phyloP scores from a whole-genome alignment of 2,329 filamentous ascomycete species.

The Clathrospora elynae region DNA sequence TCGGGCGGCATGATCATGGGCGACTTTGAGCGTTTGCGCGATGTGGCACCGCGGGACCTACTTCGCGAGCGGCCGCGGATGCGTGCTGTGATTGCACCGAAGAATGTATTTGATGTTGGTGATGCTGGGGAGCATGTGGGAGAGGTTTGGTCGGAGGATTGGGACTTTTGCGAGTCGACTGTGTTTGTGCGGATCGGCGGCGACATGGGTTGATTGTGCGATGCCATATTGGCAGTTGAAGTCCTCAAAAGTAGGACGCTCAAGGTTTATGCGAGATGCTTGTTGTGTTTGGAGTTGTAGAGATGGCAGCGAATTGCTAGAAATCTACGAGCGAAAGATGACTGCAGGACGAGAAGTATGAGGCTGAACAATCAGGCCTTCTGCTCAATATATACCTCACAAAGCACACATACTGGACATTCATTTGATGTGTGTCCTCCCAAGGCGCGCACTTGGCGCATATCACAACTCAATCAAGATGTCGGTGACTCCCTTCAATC shows the following conservation, averaged over 20 bases:
- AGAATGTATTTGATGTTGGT: slow-evolving; percentile 39
- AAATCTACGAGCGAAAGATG: slow-evolving; percentile 2
- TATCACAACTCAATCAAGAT: slow-evolving; percentile 25
- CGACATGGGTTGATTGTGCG: slow-evolving; percentile 35
- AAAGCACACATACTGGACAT: slow-evolving; percentile 8
- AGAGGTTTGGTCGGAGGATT: slow-evolving; percentile 33
- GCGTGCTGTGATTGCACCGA: slow-evolving; percentile 43
- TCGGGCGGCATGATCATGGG: slow-evolving; percentile 40
- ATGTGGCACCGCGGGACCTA: slow-evolving; percentile 30
- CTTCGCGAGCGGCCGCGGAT: slow-evolving; percentile 44
- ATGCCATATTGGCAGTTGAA: slow-evolving; percentile 25
- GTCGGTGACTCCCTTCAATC: slow-evolving; percentile 33
- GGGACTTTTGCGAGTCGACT: slow-evolving; percentile 31
- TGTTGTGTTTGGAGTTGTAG: slow-evolving; percentile 5
- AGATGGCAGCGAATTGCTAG: slow-evolving; percentile 6
- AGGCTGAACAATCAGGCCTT: slow-evolving; percentile 31
- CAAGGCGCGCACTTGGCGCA: slow-evolving; percentile 33
- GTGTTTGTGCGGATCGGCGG: slow-evolving; percentile 41
- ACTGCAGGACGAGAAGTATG: slow-evolving; percentile 27
- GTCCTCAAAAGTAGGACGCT: neutral
- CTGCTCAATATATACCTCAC: slow-evolving; percentile 25
- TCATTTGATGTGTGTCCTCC: slow-evolving; percentile 17
- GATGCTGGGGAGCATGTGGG: slow-evolving; percentile 27
- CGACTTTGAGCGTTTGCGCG: slow-evolving; percentile 40
- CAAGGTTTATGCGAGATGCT: slow-evolving; percentile 6